Evolutionary conservation across 768 basidiomycete species (phyloP), one percentile per base, ranked within the genome.

Genomic region (Lentinula aciculospora): DNA sequence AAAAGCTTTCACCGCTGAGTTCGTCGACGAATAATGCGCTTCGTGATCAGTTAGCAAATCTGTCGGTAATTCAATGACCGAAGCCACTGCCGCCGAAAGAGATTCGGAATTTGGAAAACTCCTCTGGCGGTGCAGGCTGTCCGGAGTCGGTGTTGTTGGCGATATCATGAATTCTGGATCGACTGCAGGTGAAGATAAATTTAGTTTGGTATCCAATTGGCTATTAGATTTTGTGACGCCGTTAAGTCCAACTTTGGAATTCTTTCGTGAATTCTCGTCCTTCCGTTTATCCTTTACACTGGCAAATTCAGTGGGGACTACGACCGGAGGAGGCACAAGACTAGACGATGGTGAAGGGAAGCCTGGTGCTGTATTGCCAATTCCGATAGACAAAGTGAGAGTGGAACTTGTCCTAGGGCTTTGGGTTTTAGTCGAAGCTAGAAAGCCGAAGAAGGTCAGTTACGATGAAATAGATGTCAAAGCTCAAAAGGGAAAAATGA

Each of bases 141-240:
- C 36, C 25, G 54, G 54, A 25, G 54, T 56, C 15, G 54, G 54
- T 21, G 54, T 56, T 25, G 54, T 56, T 10, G 54, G 54, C 15
- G 54, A 44, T 13, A 56, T 28, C 19, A 56, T 32, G 19, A 28
- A 42, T 10, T 54, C 37, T 31, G 37, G 53, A 39, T 28, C 19
- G 13, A 42, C 37, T 54, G 50, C 50, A 13, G 50, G 12, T 54
- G 31, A 2, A 25, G 32, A 21, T 3, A 27, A 9, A 7, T 47
- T 28, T 13, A n/a, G 12, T 28, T 31, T 28, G 28, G 47, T 15
- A 23, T 53, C 50, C 19, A 23, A 17, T 32, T 53, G 29, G 17
- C 6, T 34, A n/a, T 27, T 50, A 19, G 49, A 15, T 29, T 50
- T 21, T 21, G 51, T 27, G 34, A 15, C 32, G 12, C 21, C 37